Evolutionary conservation across 208 protist genomes (phyloP).

Genomic region (Tritrichomonas foetus): DNA sequence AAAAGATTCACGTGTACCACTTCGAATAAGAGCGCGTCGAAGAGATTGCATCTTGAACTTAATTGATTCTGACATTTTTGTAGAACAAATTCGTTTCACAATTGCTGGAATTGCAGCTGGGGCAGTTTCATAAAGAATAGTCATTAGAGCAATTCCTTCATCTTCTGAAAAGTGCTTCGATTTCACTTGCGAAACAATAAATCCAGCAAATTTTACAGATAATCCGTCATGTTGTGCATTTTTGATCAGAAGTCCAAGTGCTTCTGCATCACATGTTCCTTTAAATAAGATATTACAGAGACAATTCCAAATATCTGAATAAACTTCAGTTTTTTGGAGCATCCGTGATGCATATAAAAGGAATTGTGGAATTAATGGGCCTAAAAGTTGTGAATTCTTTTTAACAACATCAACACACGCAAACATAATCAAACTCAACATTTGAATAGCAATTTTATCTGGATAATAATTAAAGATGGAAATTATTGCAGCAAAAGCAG

Average conservation of each 20-base stretch:
- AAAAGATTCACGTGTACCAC: neutral
- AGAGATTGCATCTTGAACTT: neutral
- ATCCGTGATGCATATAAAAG: neutral
- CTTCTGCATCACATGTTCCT: neutral
- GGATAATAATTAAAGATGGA: neutral
- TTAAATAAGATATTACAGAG: neutral
- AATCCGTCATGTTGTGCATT: neutral
- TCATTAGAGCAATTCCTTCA: neutral
- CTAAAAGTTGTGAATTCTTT: neutral
- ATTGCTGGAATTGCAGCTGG: neutral
- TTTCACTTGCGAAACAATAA: neutral
- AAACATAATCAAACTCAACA: neutral
- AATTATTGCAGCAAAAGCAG: neutral
- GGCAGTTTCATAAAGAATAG: neutral
- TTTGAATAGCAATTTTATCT: neutral
- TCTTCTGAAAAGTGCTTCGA: neutral
- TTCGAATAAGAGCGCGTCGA: neutral
- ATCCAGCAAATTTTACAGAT: neutral
- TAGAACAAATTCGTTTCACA: neutral
- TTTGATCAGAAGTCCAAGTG: neutral
- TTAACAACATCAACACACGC: neutral
- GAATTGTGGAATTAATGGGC: neutral
- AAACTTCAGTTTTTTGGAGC: neutral
- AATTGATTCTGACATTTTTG: neutral
- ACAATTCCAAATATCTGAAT: neutral